Evolutionary conservation across 805 yeast genomes (phyloP), one percentile per base, ranked within the genome.

Genomic region (Trichomonascus vanleenenianus): DNA sequence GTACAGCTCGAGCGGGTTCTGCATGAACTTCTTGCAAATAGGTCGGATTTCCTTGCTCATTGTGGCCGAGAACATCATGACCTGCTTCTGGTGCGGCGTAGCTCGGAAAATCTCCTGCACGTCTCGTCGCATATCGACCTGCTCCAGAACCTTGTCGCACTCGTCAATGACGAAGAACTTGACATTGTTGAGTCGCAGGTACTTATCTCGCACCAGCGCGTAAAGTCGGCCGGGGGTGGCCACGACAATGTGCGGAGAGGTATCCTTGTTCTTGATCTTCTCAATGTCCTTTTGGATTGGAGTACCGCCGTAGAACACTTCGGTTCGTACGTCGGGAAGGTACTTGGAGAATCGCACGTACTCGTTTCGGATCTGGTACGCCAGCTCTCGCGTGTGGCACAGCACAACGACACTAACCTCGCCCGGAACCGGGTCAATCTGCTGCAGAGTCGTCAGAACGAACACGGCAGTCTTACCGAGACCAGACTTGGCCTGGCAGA

Each of bases 401-500:
- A 91, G 80, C 40, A 91, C 97, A 61, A 93, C 74, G 46, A 95
- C 91, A 45, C 96, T 79, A 53, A 93, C 84, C 70, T 91, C 97
- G 62, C 97, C 98, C 50, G 95, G 87, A 56, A 91, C 87, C 39
- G 98, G 97, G 62, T 93, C 97, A 62, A 91, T 76, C 72, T 91
- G 97, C 71, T 91, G 97, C 64, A 91, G 76, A 51, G 98, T 91
- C 20, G 96, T 85, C 60, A 91, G 76, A 50, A 91, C 97, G 59
- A 91, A 91, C 47, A 91, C 97, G 39, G 98, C 98, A 49, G 98
- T 91, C 69, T 91, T 91, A 81, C 98, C 98, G 57, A 93, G 76
- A 84, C 98, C 98, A 40, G 98, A 93, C 74, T 93, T 91, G 68
- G 98, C 98, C 76, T 91, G 98, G 74, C 98, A 93, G 56, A 91